phyloP scores from a whole-genome alignment of 1,139 yeast genomes.

The Debaryomyces udenii region DNA sequence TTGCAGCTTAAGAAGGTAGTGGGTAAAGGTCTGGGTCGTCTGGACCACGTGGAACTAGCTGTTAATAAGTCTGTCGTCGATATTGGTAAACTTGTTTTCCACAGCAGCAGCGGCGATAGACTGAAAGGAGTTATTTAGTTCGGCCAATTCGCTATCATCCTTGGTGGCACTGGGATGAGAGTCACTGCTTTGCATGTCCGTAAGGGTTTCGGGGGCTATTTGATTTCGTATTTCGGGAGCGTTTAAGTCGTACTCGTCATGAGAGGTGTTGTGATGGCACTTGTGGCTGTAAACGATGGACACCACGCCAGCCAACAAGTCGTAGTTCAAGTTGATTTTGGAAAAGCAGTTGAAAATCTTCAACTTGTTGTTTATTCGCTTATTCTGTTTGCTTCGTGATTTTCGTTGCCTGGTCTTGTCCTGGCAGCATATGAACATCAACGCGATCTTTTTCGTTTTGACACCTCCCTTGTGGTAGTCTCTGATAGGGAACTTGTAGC shows the following conservation, averaged over 20 bases:
- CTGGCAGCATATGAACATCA: slow-evolving; percentile 46
- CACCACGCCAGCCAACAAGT: slow-evolving; percentile 33
- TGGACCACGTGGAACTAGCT: background rate
- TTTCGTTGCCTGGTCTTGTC: slow-evolving; percentile 41
- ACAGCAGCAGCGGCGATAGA: slow-evolving; percentile 13
- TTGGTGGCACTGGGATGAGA: background rate
- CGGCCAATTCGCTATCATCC: background rate
- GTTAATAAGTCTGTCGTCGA: slow-evolving; percentile 10
- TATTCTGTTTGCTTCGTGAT: slow-evolving; percentile 37
- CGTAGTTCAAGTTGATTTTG: slow-evolving; percentile 36
- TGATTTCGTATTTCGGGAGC: background rate
- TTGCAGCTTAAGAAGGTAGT: too few relatives aligned
- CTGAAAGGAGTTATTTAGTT: slow-evolving; percentile 1
- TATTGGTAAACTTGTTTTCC: slow-evolving; percentile 8
- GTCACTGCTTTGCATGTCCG: slow-evolving; percentile 1
- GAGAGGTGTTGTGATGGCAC: slow-evolving; percentile 23
- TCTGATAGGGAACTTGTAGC: slow-evolving; percentile 42
- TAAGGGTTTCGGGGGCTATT: background rate
- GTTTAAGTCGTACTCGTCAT: slow-evolving; percentile 2
- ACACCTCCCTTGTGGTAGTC: slow-evolving; percentile 46
- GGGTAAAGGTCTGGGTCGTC: background rate
- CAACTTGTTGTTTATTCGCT: slow-evolving; percentile 35
- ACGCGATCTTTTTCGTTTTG: slow-evolving; percentile 38
- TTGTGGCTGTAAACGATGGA: slow-evolving; percentile 36
- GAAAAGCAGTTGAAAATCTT: slow-evolving; percentile 42